Base-by-base conservation (phyloP, 2,329 filamentous ascomycete genomes). In the Lasiodiplodia hormozganensis region DNA sequence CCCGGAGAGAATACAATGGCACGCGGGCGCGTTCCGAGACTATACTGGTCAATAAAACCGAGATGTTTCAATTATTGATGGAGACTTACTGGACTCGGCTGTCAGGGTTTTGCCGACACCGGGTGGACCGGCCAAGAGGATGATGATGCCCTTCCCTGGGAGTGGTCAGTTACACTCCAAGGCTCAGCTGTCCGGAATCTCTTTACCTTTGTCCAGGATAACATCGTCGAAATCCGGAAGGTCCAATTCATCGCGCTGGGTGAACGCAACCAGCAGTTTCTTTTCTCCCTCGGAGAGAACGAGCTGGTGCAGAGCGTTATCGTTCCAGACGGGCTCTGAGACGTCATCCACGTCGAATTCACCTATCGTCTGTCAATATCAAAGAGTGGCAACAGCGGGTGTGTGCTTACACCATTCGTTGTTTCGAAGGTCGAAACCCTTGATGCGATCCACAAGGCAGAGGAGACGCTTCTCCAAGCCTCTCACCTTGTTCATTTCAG, bases 91-190 rank as follows among this genome's bases (percentile, higher is more conserved):
- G 1, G 85, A 84, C 40, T 75, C 74, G 1, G 74, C 74, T 14
- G 74, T 76, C 21, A 75, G 67, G 0, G 85, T 87, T 75, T 87
- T 87, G 18, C 85, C 85, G 1, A 86, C 83, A 2, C 85, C 85
- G 0, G 85, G 85, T 0, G 82, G 82, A 2, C 85, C 85, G 58
- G 78, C 80, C 3, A 87, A 79, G 4, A 86, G 78, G 65, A 86
- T 77, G 64, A 86, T 84, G 65, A 86, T 80, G 11, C 85, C 85
- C 18, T 62, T 72, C 6, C 49, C 49, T 52, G 11, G 3, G 23
- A 11, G 12, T 23, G 18, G n/a, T n/a, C 49, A 52, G 18, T n/a
- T 6, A 11, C 4, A 1, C 18, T 52, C 18, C 6, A 21, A 21
- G 4, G 3, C 25, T 0, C 31, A 34, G 31, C 6, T 34, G 8